Percentiles rank a stretch among this genome's conserved stretches.
These are phyloP conservation scores for Leptodermis oblonga DNA, from an alignment of 257 asterid genomes.

Conservation along the genomic window DNA sequence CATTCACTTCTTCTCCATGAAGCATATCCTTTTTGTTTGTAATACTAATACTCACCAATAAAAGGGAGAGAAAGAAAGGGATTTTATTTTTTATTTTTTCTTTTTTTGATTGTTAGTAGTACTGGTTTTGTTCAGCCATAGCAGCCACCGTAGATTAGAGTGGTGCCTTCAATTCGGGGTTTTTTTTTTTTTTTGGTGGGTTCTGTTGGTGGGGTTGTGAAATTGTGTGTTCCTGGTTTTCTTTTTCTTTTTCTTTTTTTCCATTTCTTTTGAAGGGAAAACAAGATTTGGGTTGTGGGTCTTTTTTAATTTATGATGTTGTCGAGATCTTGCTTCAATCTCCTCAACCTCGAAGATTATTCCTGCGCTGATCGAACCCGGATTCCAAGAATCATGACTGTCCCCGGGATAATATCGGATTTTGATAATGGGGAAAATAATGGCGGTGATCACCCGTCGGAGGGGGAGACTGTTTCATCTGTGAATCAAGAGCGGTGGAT, in stretches of 20 bases:
- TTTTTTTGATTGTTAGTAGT: no score
- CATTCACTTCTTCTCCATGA: slow-evolving; percentile 22
- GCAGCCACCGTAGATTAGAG: slow-evolving; percentile 4
- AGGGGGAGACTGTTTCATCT: slow-evolving; percentile 32
- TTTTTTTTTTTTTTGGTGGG: not conserved
- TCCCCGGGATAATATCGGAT: slow-evolving; percentile 65
- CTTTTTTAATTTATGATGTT: slow-evolving; percentile 34
- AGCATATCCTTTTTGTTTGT: slow-evolving; percentile 27
- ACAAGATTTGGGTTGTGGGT: slow-evolving; percentile 2
- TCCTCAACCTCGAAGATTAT: slow-evolving; percentile 59
- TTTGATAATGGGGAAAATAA: slow-evolving; percentile 27
- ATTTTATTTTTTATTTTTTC: no score
- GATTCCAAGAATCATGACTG: slow-evolving; percentile 62
- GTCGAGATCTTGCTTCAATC: slow-evolving; percentile 80
- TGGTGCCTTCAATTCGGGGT: no score
- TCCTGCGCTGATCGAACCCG: slow-evolving; percentile 55
- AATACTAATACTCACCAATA: slow-evolving; percentile 29
- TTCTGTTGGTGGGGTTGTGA: not conserved
- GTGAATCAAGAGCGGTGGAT: slow-evolving; percentile 41
- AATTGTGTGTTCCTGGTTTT: no score
- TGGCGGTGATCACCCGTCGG: slow-evolving; percentile 20
- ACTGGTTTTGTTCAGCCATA: no score
- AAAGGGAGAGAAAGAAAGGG: no score
- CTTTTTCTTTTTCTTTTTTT: not conserved
- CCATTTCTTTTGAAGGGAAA: not conserved